Evolutionary conservation across 2,329 filamentous ascomycete genomes (phyloP).

Genomic region (Colletotrichum sojae): DNA sequence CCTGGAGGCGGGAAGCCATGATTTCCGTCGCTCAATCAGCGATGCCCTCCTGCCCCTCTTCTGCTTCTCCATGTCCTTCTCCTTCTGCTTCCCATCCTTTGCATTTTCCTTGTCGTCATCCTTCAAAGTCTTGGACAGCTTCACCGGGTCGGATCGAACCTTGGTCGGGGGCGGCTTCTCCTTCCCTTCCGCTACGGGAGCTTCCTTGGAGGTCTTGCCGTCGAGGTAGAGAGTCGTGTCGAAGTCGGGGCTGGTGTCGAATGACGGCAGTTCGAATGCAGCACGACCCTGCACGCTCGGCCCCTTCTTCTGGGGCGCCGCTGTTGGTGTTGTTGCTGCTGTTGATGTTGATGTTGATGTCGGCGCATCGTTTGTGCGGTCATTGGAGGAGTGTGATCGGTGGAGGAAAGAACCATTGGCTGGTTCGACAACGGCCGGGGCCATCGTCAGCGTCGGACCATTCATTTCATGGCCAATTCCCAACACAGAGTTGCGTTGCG

Average conservation of each 20-base stretch:
- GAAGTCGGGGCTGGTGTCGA: constrained; percentile 65
- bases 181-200: constrained; percentile 49
- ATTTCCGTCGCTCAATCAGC: constrained; percentile 64
- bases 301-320: constrained; percentile 40
- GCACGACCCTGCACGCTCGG: constrained; percentile 50
- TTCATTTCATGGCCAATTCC: constrained; percentile 52
- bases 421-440: constrained; percentile 52
- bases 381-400: constrained; percentile 53
- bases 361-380: constrained; percentile 43
- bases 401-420: constrained; percentile 46
- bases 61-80: constrained; percentile 29
- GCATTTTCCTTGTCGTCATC: constrained; percentile 36
- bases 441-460: constrained; percentile 55
- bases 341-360: constrained; percentile 3
- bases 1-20: constrained; percentile 66
- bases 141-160: constrained; percentile 21
- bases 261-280: constrained; percentile 66
- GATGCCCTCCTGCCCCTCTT: constrained; percentile 58
- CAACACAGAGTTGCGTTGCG: constrained; percentile 7
- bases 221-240: constrained; percentile 61
- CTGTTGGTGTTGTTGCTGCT: neutral
- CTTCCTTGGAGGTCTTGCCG: constrained; percentile 44
- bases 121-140: constrained; percentile 21
- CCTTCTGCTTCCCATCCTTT: constrained; percentile 37
- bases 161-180: constrained; percentile 40